Conservation (phyloP, 371 early-diverging fungal genomes). For the Rhizomucor pusillus region DNA sequence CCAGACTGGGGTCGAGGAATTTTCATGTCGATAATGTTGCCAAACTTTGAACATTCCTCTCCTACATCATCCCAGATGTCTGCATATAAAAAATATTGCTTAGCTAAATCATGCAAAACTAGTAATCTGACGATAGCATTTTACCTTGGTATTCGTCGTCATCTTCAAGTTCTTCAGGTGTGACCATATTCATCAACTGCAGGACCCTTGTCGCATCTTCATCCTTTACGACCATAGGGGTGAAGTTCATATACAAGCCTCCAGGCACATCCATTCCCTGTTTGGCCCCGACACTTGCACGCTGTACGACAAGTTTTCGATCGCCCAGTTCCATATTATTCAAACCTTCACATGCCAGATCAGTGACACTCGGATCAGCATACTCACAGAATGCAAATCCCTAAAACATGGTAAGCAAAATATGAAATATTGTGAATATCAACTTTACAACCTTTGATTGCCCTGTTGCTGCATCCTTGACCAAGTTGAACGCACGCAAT, state of each 20-base stretch:
- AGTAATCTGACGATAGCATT: background rate
- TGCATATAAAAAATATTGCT: conserved; percentile 15
- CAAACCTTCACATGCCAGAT: conserved; percentile 91
- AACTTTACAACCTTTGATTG: conserved; percentile 63
- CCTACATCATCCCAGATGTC: conserved; percentile 91
- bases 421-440: background rate
- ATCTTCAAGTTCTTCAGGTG: conserved; percentile 82
- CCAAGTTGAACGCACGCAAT: conserved; percentile 87
- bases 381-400: conserved; percentile 98
- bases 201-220: conserved; percentile 75
- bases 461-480: conserved; percentile 80
- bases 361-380: conserved; percentile 83
- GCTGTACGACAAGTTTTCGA: conserved; percentile 90
- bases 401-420: conserved; percentile 24
- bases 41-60: conserved; percentile 90
- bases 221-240: conserved; percentile 37
- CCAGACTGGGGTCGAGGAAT: conserved; percentile 81
- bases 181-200: conserved; percentile 95
- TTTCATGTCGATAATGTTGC: conserved; percentile 71
- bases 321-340: conserved; percentile 96
- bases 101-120: background rate
- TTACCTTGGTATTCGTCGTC: conserved; percentile 87
- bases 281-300: conserved; percentile 86
- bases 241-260: conserved; percentile 4
- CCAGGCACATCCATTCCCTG: conserved; percentile 19